Conservation (phyloP, 768 basidiomycete genomes). For the Amanita molliuscula region DNA sequence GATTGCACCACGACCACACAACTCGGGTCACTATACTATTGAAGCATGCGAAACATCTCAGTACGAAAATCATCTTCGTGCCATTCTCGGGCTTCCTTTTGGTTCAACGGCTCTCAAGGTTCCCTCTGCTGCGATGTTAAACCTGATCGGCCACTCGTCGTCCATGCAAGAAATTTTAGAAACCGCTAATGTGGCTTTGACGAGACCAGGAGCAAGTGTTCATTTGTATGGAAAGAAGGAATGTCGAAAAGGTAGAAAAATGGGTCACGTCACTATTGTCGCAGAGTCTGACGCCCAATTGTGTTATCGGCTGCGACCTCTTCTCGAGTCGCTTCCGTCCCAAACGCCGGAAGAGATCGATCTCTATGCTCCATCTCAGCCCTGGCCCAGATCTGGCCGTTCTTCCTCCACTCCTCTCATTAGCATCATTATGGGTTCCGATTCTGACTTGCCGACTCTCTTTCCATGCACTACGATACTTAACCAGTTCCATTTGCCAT, state of each 20-base stretch:
- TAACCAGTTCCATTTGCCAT: slow-evolving; percentile 74
- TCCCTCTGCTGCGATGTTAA: slow-evolving; percentile 85
- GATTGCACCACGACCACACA: slow-evolving; percentile 96
- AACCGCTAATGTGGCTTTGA: slow-evolving; percentile 50
- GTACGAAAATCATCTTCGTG: slow-evolving; percentile 94
- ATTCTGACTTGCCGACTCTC: slow-evolving; percentile 95
- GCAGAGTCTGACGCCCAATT: slow-evolving; percentile 74
- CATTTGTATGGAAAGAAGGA: slow-evolving; percentile 96
- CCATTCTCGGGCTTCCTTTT: slow-evolving; percentile 82
- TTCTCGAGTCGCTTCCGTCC: slow-evolving; percentile 24
- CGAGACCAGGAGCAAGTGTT: slow-evolving; percentile 63
- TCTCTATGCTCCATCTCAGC: slow-evolving; percentile 37
- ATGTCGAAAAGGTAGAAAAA: slow-evolving; percentile 85
- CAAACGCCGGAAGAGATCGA: slow-evolving; percentile 33
- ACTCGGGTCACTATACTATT: slow-evolving; percentile 98
- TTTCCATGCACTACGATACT: slow-evolving; percentile 80
- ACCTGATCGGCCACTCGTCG: slow-evolving; percentile 72
- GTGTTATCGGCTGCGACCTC: slow-evolving; percentile 53
- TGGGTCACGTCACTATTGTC: slow-evolving; percentile 94
- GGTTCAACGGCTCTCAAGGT: slow-evolving; percentile 85
- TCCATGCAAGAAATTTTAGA: slow-evolving; percentile 48
- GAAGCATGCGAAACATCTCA: slow-evolving; percentile 96
- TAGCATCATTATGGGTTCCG: slow-evolving; percentile 96
- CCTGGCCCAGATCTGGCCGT: slow-evolving; percentile 35
- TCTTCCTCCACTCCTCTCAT: slow-evolving; percentile 70